Conservation (phyloP, 2,329 filamentous ascomycete genomes). For the Fusarium falciforme region DNA sequence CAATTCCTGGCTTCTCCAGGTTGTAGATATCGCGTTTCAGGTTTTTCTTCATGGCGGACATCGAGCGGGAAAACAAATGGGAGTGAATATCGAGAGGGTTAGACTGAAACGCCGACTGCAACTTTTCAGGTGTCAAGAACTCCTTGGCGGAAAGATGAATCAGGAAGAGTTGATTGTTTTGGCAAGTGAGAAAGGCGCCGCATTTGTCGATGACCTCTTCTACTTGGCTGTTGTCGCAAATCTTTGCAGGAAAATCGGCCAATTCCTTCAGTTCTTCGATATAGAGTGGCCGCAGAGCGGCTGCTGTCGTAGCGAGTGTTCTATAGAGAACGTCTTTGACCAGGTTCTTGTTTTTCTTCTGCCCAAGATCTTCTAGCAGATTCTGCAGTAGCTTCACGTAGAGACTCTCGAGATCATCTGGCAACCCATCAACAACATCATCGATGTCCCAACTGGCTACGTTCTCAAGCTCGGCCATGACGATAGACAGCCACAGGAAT, state of each 20-base stretch:
- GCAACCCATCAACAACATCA: background rate
- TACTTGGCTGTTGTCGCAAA: background rate
- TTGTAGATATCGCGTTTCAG: background rate
- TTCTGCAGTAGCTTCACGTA: background rate
- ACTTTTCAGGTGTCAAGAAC: background rate
- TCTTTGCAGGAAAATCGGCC: background rate
- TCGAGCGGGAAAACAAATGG: background rate
- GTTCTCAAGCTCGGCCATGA: background rate
- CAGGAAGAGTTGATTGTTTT: background rate
- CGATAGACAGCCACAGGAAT: background rate
- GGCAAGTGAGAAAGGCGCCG: background rate
- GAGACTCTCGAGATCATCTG: background rate
- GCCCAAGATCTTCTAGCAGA: background rate
- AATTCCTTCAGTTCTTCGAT: background rate
- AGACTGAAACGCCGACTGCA: background rate
- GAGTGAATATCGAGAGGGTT: background rate
- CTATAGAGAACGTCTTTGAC: background rate
- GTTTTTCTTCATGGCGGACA: background rate
- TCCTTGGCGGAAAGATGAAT: background rate
- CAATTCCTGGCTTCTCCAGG: background rate
- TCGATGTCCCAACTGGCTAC: background rate
- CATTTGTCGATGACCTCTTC: background rate
- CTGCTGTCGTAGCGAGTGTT: background rate
- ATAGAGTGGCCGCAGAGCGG: background rate
- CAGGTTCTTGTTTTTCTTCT: background rate